Evolutionary conservation across 2,329 filamentous ascomycete genomes (phyloP).

Genomic region (Akanthomyces dipterigenus): DNA sequence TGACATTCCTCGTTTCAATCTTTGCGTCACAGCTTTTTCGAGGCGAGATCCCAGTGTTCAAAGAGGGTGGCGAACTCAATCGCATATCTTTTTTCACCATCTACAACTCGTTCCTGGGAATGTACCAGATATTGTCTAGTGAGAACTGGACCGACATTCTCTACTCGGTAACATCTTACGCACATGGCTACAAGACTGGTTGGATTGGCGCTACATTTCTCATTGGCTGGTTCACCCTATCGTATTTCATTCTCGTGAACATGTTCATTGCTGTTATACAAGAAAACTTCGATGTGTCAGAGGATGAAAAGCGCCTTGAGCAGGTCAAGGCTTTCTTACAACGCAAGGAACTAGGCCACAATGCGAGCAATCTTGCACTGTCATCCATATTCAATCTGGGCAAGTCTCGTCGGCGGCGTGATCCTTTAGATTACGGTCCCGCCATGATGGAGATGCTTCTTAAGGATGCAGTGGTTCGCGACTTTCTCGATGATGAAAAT

Average conservation of each 20-base stretch:
- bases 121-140: slow-evolving; percentile 95
- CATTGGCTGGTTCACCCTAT: slow-evolving; percentile 90
- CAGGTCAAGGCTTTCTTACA: slow-evolving; percentile 94
- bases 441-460: slow-evolving; percentile 93
- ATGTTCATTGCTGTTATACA: slow-evolving; percentile 99
- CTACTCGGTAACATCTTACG: slow-evolving; percentile 71
- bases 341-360: slow-evolving; percentile 73
- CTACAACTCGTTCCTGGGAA: slow-evolving; percentile 92
- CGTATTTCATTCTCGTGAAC: slow-evolving; percentile 93
- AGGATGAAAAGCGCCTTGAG: slow-evolving; percentile 94
- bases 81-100: slow-evolving; percentile 79
- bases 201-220: slow-evolving; percentile 92
- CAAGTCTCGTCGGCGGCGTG: slow-evolving; percentile 55
- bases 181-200: slow-evolving; percentile 59
- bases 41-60: slow-evolving; percentile 66
- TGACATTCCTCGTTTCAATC: slow-evolving; percentile 89
- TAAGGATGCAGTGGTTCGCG: slow-evolving; percentile 89
- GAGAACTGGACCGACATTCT: slow-evolving; percentile 92
- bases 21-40: slow-evolving; percentile 91
- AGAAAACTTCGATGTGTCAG: slow-evolving; percentile 97
- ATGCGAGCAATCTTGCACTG: slow-evolving; percentile 67
- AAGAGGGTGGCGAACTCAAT: slow-evolving; percentile 55
- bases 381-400: slow-evolving; percentile 62
- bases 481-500: slow-evolving; percentile 74
- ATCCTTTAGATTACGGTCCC: slow-evolving; percentile 86